Percentiles rank a stretch among this genome's conserved stretches.
Evolutionary conservation across 1,284 basidiomycete genomes (phyloP).

Genomic region (Inonotus obliquus): DNA sequence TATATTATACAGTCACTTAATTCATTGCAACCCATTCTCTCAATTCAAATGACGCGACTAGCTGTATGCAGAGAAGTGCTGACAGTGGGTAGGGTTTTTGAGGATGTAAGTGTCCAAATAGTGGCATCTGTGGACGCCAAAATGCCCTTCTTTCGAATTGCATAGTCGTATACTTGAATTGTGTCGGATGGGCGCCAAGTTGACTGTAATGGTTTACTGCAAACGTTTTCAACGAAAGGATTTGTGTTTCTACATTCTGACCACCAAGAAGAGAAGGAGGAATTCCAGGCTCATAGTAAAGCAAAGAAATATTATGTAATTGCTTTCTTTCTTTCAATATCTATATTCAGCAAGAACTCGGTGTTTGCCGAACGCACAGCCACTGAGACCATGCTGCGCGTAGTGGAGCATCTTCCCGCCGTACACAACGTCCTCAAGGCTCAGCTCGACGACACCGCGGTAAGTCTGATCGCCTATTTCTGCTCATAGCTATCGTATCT

Average conservation of each 20-base stretch:
- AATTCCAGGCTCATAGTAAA: too few species aligned
- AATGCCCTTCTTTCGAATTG: too few species aligned
- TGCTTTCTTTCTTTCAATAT: too few species aligned
- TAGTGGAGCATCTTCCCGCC: not conserved
- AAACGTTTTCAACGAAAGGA: too few species aligned
- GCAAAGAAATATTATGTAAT: too few species aligned
- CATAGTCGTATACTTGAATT: not conserved
- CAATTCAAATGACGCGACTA: too few species aligned
- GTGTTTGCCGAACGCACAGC: not conserved
- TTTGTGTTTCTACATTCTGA: too few species aligned
- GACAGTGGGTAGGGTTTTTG: not conserved
- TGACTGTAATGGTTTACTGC: not conserved
- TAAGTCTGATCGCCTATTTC: not conserved
- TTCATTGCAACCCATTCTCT: too few species aligned
- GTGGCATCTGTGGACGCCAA: not conserved
- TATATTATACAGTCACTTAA: too few species aligned
- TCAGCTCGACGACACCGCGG: conserved; percentile 1
- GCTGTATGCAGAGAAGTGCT: too few species aligned
- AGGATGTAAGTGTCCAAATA: not conserved
- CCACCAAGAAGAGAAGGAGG: too few species aligned
- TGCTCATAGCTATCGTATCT: not conserved
- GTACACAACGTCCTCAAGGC: not conserved
- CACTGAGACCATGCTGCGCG: not conserved
- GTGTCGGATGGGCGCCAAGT: not conserved
- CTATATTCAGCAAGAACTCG: not conserved